A percentile compares a stretch with the other conserved stretches of the same genome.
Evolutionary conservation across 345 rosid species (phyloP).

Genomic region (Clarkia xantiana): DNA sequence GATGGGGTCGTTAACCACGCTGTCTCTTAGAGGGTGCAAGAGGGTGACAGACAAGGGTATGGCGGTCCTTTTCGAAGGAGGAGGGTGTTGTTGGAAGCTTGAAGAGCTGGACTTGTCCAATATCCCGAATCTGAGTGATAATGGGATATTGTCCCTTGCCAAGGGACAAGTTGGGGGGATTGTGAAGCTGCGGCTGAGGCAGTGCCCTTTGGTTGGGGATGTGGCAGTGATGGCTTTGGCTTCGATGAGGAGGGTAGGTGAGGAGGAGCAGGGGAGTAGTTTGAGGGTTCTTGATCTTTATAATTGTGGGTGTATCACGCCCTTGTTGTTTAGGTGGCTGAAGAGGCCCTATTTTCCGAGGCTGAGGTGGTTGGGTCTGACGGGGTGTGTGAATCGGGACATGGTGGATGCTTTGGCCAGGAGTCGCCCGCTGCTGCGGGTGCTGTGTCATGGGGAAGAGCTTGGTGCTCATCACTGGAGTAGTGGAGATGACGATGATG

Average conservation of each 20-base stretch:
- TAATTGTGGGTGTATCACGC: conserved; percentile 75
- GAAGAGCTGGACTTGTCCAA: conserved; percentile 73
- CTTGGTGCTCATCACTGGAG: conserved; percentile 51
- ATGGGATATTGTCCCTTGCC: conserved; percentile 50
- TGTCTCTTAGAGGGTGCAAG: conserved; percentile 83
- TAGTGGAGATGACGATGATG: conserved; percentile 28
- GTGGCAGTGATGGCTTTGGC: conserved; percentile 78
- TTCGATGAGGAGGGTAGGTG: conserved; percentile 54
- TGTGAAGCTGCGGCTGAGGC: conserved; percentile 60
- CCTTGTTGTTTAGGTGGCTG: conserved; percentile 63
- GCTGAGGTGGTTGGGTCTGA: conserved; percentile 79
- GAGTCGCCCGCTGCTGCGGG: conserved; percentile 54
- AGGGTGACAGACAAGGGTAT: conserved; percentile 70
- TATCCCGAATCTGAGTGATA: conserved; percentile 56
- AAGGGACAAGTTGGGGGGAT: conserved; percentile 52
- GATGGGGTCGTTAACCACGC: conserved; percentile 39
- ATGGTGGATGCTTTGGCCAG: conserved; percentile 71
- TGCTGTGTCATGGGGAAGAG: conserved; percentile 63
- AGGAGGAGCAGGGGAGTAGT: conserved; percentile 43
- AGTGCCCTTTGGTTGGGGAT: conserved; percentile 79
- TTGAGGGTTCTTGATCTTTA: conserved; percentile 49
- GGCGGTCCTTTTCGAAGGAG: conserved; percentile 43
- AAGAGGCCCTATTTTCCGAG: conserved; percentile 79
- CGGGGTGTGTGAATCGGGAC: conserved; percentile 63
- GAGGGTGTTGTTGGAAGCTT: conserved; percentile 40